A percentile compares a stretch with the other conserved stretches of the same genome.
phyloP scores from a whole-genome alignment of 106 monocot species.

The Platanthera zijinensis region DNA sequence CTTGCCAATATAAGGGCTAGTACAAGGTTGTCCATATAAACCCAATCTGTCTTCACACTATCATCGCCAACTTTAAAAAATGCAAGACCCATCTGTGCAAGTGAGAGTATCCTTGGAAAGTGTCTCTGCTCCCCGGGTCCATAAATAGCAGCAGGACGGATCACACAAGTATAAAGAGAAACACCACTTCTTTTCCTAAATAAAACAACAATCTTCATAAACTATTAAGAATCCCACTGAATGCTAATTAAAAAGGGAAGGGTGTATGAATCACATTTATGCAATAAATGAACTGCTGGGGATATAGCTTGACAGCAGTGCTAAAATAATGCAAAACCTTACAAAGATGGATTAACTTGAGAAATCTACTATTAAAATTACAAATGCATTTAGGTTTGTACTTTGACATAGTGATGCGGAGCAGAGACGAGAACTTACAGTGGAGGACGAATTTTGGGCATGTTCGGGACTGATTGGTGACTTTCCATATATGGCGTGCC shows the following conservation, averaged over 20 bases:
- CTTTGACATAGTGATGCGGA: not conserved
- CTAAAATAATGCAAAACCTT: not conserved
- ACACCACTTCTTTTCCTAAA: conserved; percentile 41
- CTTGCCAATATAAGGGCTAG: conserved; percentile 86
- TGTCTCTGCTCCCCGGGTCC: conserved; percentile 97
- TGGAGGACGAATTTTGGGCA: too few relatives aligned
- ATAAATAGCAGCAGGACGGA: conserved; percentile 95
- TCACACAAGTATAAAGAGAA: conserved; percentile 84
- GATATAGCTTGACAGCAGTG: not conserved
- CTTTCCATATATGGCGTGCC: too few relatives aligned
- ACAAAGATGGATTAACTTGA: not conserved
- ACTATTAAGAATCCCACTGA: not conserved
- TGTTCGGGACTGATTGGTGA: too few relatives aligned
- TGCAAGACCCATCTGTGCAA: conserved; percentile 72
- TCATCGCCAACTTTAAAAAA: conserved; percentile 67
- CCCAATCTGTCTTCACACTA: conserved; percentile 85
- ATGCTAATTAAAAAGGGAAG: not conserved
- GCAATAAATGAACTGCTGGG: not conserved
- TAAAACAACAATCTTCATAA: conserved; percentile 6
- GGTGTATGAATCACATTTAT: not conserved
- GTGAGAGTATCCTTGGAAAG: conserved; percentile 74
- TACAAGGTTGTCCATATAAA: conserved; percentile 91
- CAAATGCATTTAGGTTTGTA: not conserved
- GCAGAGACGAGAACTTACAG: too few relatives aligned
- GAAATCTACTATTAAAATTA: not conserved